These are phyloP conservation scores for Cubamyces lactineus DNA, from an alignment of 768 basidiomycete genomes.

Conservation along the genomic window DNA sequence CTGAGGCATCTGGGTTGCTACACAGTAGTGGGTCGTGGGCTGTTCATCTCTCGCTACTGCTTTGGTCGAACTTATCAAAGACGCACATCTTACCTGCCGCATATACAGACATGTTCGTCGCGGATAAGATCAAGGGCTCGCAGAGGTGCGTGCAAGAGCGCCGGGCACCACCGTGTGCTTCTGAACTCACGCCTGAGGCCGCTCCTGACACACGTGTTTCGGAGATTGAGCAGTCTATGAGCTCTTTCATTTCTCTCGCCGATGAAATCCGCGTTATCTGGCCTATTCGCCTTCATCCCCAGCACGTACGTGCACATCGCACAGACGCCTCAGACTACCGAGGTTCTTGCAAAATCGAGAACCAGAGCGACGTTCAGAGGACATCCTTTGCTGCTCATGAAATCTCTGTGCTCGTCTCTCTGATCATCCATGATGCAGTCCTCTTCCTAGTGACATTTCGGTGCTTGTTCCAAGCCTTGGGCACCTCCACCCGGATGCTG, in stretches of 20 bases:
- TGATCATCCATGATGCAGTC: constrained; percentile 13
- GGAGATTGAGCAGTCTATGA: constrained; percentile 18
- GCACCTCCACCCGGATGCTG: constrained; percentile 9
- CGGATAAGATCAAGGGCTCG: constrained; percentile 1
- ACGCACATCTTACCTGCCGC: neutral
- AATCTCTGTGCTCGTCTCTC: neutral
- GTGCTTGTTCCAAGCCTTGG: constrained; percentile 11
- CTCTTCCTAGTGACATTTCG: constrained; percentile 3
- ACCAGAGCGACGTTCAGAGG: neutral
- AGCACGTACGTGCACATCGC: neutral
- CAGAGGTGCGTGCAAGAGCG: constrained; percentile 4
- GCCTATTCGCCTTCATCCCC: neutral
- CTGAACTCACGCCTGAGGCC: constrained; percentile 10
- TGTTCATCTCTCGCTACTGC: neutral
- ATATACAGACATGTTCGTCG: constrained; percentile 1
- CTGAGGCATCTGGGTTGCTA: neutral
- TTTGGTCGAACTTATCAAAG: too few species aligned
- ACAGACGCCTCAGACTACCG: constrained; percentile 18
- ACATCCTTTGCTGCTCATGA: constrained; percentile 10
- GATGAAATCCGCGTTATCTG: constrained; percentile 18
- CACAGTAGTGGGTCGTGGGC: neutral
- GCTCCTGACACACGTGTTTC: constrained; percentile 24
- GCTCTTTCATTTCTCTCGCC: constrained; percentile 11
- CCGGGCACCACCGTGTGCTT: constrained; percentile 15
- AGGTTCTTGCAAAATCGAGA: constrained; percentile 18